These are phyloP conservation scores for Starmerella khaoyaiensis DNA, from an alignment of 805 yeast species.

Conservation along the genomic window DNA sequence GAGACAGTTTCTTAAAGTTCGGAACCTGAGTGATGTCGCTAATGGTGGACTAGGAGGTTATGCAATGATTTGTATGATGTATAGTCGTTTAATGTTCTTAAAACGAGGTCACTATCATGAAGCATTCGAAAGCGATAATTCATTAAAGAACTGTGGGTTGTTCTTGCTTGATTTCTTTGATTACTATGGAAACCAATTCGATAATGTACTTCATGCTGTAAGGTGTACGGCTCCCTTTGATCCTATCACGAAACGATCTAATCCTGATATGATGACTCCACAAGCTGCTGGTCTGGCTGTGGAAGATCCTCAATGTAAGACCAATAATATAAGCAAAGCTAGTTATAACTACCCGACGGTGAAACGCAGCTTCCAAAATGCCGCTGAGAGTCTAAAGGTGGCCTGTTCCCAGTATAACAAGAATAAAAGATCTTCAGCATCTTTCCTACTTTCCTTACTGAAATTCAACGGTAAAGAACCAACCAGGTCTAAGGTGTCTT, in stretches of 20 bases:
- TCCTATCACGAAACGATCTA: conserved; percentile 46
- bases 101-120: too few species aligned
- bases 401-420: conserved; percentile 11
- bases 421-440: conserved; percentile 1
- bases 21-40: conserved; percentile 74
- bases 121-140: neutral
- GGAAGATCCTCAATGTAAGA: conserved; percentile 76
- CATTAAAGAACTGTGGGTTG: conserved; percentile 64
- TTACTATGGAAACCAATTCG: conserved; percentile 78
- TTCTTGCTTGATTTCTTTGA: conserved; percentile 84
- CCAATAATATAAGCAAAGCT: conserved; percentile 77
- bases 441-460: conserved; percentile 19
- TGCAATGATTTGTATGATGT: conserved; percentile 81
- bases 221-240: conserved; percentile 46
- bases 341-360: conserved; percentile 68
- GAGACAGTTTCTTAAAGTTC: conserved; percentile 69
- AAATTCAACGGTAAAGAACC: conserved; percentile 4
- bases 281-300: conserved; percentile 50
- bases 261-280: conserved; percentile 38
- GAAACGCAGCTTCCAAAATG: conserved; percentile 52
- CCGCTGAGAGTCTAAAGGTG: conserved; percentile 19
- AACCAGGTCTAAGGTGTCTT: conserved; percentile 1
- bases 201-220: conserved; percentile 65
- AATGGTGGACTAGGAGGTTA: conserved; percentile 93
- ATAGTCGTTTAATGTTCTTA: conserved; percentile 47